Conservation (phyloP, 2,329 filamentous ascomycete species). For the Bipolaris victoriae region DNA sequence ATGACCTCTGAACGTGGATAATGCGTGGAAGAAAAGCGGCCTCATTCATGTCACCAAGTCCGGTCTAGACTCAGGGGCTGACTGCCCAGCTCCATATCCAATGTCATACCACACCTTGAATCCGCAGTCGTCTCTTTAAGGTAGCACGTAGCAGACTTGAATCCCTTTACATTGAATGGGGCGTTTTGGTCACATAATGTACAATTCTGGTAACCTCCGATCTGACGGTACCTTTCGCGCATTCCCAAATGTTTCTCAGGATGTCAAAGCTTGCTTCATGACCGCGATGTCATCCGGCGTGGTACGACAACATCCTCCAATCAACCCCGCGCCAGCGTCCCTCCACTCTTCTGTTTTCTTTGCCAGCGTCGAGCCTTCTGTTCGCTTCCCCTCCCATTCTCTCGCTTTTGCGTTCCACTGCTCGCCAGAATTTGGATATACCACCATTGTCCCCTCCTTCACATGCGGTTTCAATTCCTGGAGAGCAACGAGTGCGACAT, state of each 20-base stretch:
- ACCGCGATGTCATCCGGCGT: constrained; percentile 50
- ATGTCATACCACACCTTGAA: neutral
- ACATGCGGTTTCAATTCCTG: constrained; percentile 39
- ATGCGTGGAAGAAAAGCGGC: neutral
- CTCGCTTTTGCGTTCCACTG: constrained; percentile 52
- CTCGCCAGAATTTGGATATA: constrained; percentile 58
- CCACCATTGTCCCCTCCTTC: constrained; percentile 41
- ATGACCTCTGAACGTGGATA: neutral
- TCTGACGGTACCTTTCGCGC: neutral
- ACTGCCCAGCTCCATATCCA: neutral
- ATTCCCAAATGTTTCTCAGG: neutral
- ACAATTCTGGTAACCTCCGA: neutral
- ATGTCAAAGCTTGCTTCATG: constrained; percentile 36
- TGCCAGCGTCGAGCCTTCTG: constrained; percentile 31
- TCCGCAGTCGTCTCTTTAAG: neutral
- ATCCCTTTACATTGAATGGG: neutral
- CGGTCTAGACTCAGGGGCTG: neutral
- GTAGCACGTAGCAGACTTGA: neutral
- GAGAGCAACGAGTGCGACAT: constrained; percentile 44
- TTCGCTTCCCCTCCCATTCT: constrained; percentile 42
- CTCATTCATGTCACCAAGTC: neutral
- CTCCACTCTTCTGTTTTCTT: constrained; percentile 43
- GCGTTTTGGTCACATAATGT: no score
- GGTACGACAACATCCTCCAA: constrained; percentile 58
- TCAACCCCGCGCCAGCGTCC: constrained; percentile 48